Evolutionary conservation across 2,329 filamentous ascomycete genomes (phyloP).

Genomic region (Epichloe uncinata): DNA sequence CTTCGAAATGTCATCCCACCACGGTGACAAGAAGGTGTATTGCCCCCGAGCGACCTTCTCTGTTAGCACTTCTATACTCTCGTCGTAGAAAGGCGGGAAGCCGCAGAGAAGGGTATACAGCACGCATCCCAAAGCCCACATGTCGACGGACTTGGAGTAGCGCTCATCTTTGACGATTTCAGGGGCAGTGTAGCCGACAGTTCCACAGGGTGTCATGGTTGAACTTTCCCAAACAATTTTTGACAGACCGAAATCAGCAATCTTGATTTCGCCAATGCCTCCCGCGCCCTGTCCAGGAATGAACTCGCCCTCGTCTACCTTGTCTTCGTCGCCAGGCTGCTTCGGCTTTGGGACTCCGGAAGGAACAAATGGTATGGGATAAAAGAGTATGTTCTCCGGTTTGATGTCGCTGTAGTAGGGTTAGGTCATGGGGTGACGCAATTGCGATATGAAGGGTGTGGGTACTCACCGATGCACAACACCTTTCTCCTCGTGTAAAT

Average conservation of each 20-base stretch:
- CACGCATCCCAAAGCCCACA: constrained; percentile 97
- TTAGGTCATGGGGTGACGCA: not conserved
- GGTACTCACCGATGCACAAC: constrained; percentile 77
- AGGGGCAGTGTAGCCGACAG: constrained; percentile 92
- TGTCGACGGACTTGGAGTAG: constrained; percentile 97
- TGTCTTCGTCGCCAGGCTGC: constrained; percentile 86
- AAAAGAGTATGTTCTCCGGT: constrained; percentile 92
- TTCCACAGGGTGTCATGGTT: constrained; percentile 98
- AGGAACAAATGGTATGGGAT: constrained; percentile 69
- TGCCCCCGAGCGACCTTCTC: constrained; percentile 96
- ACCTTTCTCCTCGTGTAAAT: constrained; percentile 86
- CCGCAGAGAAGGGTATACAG: constrained; percentile 93
- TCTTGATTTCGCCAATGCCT: constrained; percentile 90
- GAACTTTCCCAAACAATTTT: constrained; percentile 98
- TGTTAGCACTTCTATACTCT: constrained; percentile 91
- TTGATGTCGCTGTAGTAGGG: constrained; percentile 69
- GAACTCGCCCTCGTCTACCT: constrained; percentile 93
- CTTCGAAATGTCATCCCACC: constrained; percentile 98
- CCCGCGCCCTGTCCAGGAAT: constrained; percentile 68
- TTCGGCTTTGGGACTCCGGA: constrained; percentile 69
- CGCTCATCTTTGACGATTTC: constrained; percentile 98
- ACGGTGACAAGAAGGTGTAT: constrained; percentile 94
- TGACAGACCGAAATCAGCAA: constrained; percentile 93
- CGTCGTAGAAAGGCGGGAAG: constrained; percentile 97
- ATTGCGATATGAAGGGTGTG: not conserved